These are phyloP conservation scores for Leccinum broughii DNA, from an alignment of 768 basidiomycete species.

Conservation along the genomic window DNA sequence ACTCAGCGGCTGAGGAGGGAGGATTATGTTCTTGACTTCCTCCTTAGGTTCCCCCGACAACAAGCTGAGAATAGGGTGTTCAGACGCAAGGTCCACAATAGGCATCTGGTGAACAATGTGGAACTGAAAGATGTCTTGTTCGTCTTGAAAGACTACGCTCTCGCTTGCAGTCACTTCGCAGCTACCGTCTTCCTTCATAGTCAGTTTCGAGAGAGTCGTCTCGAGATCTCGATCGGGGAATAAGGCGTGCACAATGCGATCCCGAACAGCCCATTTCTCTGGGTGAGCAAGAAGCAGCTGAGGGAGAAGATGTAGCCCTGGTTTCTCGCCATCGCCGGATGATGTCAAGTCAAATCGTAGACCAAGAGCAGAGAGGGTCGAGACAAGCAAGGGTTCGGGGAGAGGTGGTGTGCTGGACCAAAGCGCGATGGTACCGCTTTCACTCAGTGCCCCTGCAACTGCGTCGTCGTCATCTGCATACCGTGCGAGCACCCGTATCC, in stretches of 20 bases:
- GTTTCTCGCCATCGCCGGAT: neutral
- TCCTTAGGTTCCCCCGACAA: constrained; percentile 33
- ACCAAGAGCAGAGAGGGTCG: constrained; percentile 29
- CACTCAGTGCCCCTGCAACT: constrained; percentile 27
- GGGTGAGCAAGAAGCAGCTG: constrained; percentile 33
- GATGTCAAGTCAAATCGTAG: constrained; percentile 13
- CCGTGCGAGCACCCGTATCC: constrained; percentile 17
- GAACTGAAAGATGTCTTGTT: constrained; percentile 71
- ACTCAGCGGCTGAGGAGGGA: constrained; percentile 51
- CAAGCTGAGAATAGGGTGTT: constrained; percentile 19
- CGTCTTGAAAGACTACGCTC: constrained; percentile 52
- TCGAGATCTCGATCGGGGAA: constrained; percentile 22
- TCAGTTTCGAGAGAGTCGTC: constrained; percentile 51
- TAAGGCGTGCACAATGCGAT: constrained; percentile 16
- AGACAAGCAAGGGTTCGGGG: constrained; percentile 21
- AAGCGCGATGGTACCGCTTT: constrained; percentile 26
- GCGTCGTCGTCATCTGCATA: constrained; percentile 8
- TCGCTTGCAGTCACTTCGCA: constrained; percentile 23
- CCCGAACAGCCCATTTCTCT: constrained; percentile 20
- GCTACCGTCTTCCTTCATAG: constrained; percentile 45
- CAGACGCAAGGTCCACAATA: constrained; percentile 27
- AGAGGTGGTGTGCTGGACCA: constrained; percentile 34
- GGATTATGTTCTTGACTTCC: constrained; percentile 55
- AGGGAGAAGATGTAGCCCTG: constrained; percentile 18
- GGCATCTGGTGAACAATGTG: constrained; percentile 37